Conservation (phyloP, 768 basidiomycete species). For the Pholiota conissans region DNA sequence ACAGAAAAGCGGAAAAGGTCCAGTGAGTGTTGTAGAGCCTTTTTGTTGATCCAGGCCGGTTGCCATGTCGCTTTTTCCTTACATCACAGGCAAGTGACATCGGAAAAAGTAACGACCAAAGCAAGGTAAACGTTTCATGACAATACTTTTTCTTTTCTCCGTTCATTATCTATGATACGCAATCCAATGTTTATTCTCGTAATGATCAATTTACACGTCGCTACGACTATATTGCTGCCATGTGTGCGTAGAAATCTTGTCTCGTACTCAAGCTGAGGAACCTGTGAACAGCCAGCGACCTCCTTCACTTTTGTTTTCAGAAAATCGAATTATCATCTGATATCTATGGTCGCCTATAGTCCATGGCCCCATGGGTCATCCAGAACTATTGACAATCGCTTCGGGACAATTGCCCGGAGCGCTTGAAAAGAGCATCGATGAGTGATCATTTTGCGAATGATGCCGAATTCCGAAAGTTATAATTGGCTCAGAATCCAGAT, state of each 20-base stretch:
- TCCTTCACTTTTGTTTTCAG: no score
- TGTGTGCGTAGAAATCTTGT: neutral
- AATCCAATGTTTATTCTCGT: neutral
- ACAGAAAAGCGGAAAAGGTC: neutral
- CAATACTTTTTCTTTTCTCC: neutral
- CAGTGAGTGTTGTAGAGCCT: conserved; percentile 1
- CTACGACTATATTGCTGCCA: neutral
- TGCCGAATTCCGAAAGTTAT: no score
- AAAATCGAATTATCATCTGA: neutral
- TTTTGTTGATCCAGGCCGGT: conserved; percentile 20
- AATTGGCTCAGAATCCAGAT: no score
- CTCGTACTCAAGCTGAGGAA: no score
- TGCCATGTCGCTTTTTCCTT: conserved; percentile 25
- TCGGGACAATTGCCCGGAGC: neutral
- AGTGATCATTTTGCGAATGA: neutral
- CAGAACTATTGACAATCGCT: neutral
- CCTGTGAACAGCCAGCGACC: no score
- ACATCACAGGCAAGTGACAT: conserved; percentile 7
- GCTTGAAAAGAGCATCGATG: neutral
- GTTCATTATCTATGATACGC: neutral
- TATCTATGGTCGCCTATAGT: neutral
- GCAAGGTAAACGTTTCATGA: neutral
- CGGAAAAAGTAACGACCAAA: neutral
- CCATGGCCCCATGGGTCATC: neutral
- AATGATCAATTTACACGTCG: neutral